phyloP scores from a whole-genome alignment of 169 alveolate genomes.

The Plasmodium relictum region DNA sequence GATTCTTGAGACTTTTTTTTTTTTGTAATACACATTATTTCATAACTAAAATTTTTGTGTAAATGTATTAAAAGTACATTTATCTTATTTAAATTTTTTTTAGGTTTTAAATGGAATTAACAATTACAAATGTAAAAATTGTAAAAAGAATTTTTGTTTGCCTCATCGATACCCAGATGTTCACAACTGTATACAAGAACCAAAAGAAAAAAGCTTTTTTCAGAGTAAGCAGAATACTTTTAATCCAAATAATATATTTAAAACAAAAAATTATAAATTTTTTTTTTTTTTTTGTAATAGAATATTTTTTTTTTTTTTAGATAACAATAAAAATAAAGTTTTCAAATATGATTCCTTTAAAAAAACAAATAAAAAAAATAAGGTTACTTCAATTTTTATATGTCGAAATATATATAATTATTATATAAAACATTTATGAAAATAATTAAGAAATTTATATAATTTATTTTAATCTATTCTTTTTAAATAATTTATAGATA shows the following conservation, averaged over 20 bases:
- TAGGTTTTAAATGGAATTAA: conserved; percentile 70
- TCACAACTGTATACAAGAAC: conserved; percentile 32
- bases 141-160: conserved; percentile 61
- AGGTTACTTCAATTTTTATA: not conserved
- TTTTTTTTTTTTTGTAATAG: conserved; percentile 45
- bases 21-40: not conserved
- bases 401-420: not conserved
- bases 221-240: conserved; percentile 14
- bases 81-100: not conserved
- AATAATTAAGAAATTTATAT: not conserved
- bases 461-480: too few relatives aligned
- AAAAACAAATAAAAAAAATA: not conserved
- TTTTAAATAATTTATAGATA: not conserved
- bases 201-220: conserved; percentile 29
- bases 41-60: not conserved
- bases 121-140: conserved; percentile 48
- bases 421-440: not conserved
- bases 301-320: conserved; percentile 54
- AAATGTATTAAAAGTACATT: not conserved
- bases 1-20: not conserved
- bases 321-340: not conserved
- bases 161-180: conserved; percentile 33
- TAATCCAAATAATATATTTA: not conserved
- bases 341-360: not conserved
- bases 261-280: not conserved